Percentiles rank a stretch among this genome's conserved stretches.
Conservation (phyloP, 371 early-diverging fungal genomes). For the Saksenaea oblongispora region DNA sequence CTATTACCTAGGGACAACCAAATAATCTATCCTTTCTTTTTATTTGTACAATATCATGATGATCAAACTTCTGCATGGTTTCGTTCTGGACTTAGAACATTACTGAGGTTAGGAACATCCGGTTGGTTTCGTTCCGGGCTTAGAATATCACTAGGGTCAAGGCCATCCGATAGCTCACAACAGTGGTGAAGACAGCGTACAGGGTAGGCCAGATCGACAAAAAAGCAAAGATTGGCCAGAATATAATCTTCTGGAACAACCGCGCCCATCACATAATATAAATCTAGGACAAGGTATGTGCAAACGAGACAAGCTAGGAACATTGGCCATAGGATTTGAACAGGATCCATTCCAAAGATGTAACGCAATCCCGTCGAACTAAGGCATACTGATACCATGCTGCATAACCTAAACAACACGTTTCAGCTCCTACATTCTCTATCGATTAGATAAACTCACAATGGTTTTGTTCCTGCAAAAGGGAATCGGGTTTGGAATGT, state of each 20-base stretch:
- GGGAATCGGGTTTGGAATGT: conserved; percentile 30
- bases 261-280: conserved; percentile 42
- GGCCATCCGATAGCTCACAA: conserved; percentile 43
- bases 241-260: conserved; percentile 41
- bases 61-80: not conserved
- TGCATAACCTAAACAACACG: conserved; percentile 21
- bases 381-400: conserved; percentile 22
- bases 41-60: not conserved
- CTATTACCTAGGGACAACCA: not conserved
- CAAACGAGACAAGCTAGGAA: conserved; percentile 29
- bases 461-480: conserved; percentile 33
- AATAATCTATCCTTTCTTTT: not conserved
- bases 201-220: conserved; percentile 45
- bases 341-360: conserved; percentile 19
- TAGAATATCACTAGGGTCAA: conserved; percentile 10
- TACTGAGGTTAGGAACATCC: too few relatives aligned
- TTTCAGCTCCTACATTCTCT: not conserved
- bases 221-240: conserved; percentile 38
- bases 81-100: too few relatives aligned
- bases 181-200: conserved; percentile 45
- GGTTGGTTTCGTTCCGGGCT: not conserved
- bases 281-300: conserved; percentile 36
- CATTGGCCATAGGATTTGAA: conserved; percentile 36
- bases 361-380: conserved; percentile 29
- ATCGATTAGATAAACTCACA: conserved; percentile 19